phyloP scores from a whole-genome alignment of 2,329 filamentous ascomycete species.

The Cyanodermella asteris region DNA sequence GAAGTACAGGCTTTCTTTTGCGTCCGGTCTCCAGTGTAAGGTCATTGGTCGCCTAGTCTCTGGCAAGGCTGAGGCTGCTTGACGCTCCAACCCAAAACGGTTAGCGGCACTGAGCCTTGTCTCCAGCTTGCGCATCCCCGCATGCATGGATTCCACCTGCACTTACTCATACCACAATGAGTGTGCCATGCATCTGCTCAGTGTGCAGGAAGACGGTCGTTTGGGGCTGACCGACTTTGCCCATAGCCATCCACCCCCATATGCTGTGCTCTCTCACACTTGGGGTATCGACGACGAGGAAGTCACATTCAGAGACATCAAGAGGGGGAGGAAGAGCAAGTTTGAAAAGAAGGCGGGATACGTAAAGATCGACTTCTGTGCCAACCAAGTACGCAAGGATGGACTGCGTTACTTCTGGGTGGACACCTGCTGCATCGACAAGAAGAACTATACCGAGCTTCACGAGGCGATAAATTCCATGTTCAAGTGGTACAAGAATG shows the following conservation, averaged over 20 bases:
- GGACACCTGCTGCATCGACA: slow-evolving; percentile 11
- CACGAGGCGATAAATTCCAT: slow-evolving; percentile 9
- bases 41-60: too few species aligned
- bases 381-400: neutral
- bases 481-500: slow-evolving; percentile 9
- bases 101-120: too few species aligned
- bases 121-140: too few species aligned
- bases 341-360: neutral
- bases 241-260: neutral
- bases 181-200: too few species aligned
- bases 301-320: slow-evolving; percentile 4
- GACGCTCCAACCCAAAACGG: too few species aligned
- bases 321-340: slow-evolving; percentile 1
- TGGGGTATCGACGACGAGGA: slow-evolving; percentile 5
- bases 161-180: too few species aligned
- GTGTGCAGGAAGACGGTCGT: slow-evolving; percentile 68
- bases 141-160: too few species aligned
- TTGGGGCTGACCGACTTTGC: slow-evolving; percentile 17
- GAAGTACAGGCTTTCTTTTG: too few species aligned
- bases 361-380: slow-evolving; percentile 1
- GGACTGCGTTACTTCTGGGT: slow-evolving; percentile 6
- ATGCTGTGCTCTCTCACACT: slow-evolving; percentile 3
- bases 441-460: slow-evolving; percentile 9
- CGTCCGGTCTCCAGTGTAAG: too few species aligned
- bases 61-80: too few species aligned